Conservation (phyloP, 1,139 yeast genomes). For the Suhomyces coccinellae region DNA sequence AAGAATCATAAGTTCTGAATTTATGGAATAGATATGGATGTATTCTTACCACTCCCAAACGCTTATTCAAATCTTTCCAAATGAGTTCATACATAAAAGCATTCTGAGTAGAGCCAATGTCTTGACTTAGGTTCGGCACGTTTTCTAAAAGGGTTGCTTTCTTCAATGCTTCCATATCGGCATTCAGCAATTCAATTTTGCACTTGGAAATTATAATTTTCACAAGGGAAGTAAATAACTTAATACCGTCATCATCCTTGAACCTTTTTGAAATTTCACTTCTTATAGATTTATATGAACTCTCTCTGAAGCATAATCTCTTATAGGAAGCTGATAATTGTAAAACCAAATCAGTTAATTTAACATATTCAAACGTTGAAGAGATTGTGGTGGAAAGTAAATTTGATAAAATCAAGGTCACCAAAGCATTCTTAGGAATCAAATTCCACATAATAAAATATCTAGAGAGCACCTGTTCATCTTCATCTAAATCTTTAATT, state of each 20-base stretch:
- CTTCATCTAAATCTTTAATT: slow-evolving; percentile 6
- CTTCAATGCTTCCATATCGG: slow-evolving; percentile 5
- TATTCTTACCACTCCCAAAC: slow-evolving; percentile 23
- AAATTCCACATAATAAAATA: slow-evolving; percentile 21
- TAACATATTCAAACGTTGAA: slow-evolving; percentile 18
- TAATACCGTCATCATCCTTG: slow-evolving; percentile 20
- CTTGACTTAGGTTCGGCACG: not conserved
- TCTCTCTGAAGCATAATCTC: slow-evolving; percentile 17
- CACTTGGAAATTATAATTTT: slow-evolving; percentile 25
- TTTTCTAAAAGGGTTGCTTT: slow-evolving; percentile 2
- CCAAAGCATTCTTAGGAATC: slow-evolving; percentile 22
- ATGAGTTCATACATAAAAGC: slow-evolving; percentile 11
- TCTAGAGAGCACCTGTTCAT: slow-evolving; percentile 18
- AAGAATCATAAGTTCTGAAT: slow-evolving; percentile 17
- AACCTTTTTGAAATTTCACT: slow-evolving; percentile 17
- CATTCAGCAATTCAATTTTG: slow-evolving; percentile 16
- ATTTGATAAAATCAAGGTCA: slow-evolving; percentile 23
- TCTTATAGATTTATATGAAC: slow-evolving; percentile 12
- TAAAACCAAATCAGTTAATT: slow-evolving; percentile 18
- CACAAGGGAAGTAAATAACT: slow-evolving; percentile 24
- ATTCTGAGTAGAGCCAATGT: too few relatives aligned
- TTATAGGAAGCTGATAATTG: slow-evolving; percentile 16
- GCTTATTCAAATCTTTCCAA: slow-evolving; percentile 4
- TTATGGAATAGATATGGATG: slow-evolving; percentile 29
- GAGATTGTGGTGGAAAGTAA: slow-evolving; percentile 24